A percentile compares a stretch with the other conserved stretches of the same genome.
phyloP scores from a whole-genome alignment of 768 basidiomycete species.

The Collybia sp. region DNA sequence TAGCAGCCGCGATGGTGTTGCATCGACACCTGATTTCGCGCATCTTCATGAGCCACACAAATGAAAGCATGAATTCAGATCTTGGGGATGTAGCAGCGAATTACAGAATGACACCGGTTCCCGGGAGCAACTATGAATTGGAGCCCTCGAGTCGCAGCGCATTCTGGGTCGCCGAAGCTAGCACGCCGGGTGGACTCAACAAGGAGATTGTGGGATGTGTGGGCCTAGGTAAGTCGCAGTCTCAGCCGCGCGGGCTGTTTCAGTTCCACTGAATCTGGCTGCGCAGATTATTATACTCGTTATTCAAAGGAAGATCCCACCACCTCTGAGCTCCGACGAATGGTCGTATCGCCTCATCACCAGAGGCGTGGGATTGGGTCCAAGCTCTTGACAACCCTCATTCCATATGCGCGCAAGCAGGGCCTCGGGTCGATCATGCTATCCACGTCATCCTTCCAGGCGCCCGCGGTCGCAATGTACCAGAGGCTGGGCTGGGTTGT shows the following conservation, averaged over 20 bases:
- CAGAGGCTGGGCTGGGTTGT: conserved; percentile 15
- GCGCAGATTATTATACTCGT: conserved; percentile 2
- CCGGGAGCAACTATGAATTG: not conserved
- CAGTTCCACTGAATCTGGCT: not conserved
- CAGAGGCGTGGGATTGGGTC: conserved; percentile 11
- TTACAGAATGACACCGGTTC: not conserved
- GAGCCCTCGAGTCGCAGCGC: conserved; percentile 8
- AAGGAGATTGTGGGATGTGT: conserved; percentile 15
- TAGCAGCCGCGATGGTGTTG: not conserved
- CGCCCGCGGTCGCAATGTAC: conserved; percentile 11
- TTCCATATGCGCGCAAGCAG: conserved; percentile 8
- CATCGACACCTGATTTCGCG: no score
- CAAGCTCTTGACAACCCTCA: conserved; percentile 7
- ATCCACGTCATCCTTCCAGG: conserved; percentile 9
- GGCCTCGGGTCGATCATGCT: conserved; percentile 9
- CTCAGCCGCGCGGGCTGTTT: not conserved
- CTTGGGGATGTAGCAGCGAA: not conserved
- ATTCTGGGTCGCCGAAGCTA: conserved; percentile 18
- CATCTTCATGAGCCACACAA: no score
- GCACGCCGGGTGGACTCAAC: conserved; percentile 3
- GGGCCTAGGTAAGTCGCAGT: conserved; percentile 11
- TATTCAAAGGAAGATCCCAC: conserved; percentile 1
- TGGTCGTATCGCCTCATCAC: conserved; percentile 12
- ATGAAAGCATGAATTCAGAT: not conserved
- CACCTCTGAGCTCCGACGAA: conserved; percentile 12